Evolutionary conservation across 1,139 yeast species (phyloP), one percentile per base, ranked within the genome.

Genomic region (Magnusiomyces fungicola): DNA sequence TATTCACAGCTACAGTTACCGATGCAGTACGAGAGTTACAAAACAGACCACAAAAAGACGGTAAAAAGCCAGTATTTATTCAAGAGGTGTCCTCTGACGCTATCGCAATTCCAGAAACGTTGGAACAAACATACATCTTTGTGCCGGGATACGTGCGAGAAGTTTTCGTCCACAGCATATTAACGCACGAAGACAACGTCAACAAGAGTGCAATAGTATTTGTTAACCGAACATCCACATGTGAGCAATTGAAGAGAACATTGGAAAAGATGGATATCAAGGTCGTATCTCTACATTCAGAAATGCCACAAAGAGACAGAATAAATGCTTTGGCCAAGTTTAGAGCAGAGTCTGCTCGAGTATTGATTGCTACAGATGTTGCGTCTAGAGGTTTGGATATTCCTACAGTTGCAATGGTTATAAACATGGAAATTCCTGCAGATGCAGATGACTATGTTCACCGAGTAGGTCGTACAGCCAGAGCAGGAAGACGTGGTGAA

Each of bases 401-500:
- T 47, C 98, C 98, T 1, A 74, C 79, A 3, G 98, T 92, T 4
- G 92, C 82, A 61, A 71, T 90, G 57, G 98, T 94, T 37, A 70
- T 94, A 32, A 92, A 94, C 64, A 92, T 78, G 62, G 98, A 94
- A 63, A 78, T 92, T 34, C 98, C 98, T 3, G 89, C 95, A 3
- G 97, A 92, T 65, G 90, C 98, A 0, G 97, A 92, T 65, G 97
- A 90, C 65, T 94, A 85, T 61, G 87, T 92, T 51, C 99, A 92
- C 69, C 75, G 99, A 65, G 96, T 90, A n/a, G 99, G 99, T 75
- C 88, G 99, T 80, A 92, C 98, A 19, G 99, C 98, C n/a, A 85
- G 99, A 76, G 98, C 98, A 3, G 97, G 97, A 4, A 75, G 95
- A 60, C 71, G 72, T 49, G 92, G 92, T 64, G 81, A 76, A 55